These are phyloP conservation scores for Termitomyces sp. DNA, from an alignment of 768 basidiomycete genomes.

Conservation along the genomic window DNA sequence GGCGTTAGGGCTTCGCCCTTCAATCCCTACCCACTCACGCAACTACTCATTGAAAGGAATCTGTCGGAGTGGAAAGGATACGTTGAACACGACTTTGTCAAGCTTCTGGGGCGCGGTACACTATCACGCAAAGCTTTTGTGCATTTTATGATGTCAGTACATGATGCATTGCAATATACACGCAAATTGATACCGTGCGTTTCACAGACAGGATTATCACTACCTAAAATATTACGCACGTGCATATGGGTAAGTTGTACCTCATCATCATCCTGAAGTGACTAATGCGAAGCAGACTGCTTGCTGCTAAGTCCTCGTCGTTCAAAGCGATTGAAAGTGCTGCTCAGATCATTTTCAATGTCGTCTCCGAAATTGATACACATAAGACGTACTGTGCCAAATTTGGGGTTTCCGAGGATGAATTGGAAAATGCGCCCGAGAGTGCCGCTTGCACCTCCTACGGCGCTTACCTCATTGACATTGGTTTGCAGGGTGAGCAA, in stretches of 20 bases:
- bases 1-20: constrained; percentile 43
- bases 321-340: constrained; percentile 60
- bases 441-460: constrained; percentile 76
- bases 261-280: neutral
- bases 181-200: neutral
- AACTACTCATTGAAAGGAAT: constrained; percentile 54
- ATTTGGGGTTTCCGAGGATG: constrained; percentile 60
- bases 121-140: constrained; percentile 62
- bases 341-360: constrained; percentile 53
- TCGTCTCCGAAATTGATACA: constrained; percentile 65
- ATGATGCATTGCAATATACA: neutral
- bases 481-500: constrained; percentile 57
- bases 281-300: constrained; percentile 38
- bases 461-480: constrained; percentile 79
- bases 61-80: constrained; percentile 61
- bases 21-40: constrained; percentile 66
- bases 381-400: constrained; percentile 66
- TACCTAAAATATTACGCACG: constrained; percentile 83
- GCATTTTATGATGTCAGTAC: constrained; percentile 75
- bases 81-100: constrained; percentile 82
- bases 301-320: constrained; percentile 70
- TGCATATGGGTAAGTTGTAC: constrained; percentile 54
- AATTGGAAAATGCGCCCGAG: constrained; percentile 59
- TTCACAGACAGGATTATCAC: constrained; percentile 70
- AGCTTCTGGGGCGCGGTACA: constrained; percentile 65